A percentile compares a stretch with the other conserved stretches of the same genome.
phyloP scores from a whole-genome alignment of 1,284 basidiomycete species.

The Heterobasidion parviporum region DNA sequence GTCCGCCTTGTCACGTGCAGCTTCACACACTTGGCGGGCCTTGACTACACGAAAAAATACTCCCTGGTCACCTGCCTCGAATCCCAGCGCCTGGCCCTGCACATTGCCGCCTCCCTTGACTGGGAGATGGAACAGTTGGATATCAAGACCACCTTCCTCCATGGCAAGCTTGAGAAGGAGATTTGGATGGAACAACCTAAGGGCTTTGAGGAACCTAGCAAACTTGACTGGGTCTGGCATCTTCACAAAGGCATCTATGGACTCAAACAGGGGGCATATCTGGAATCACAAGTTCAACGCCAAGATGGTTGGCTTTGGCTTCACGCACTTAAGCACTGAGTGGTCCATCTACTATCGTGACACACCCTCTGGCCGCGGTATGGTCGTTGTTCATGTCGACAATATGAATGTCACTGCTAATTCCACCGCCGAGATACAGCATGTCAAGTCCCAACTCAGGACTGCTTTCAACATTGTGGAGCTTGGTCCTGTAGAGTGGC shows the following conservation, averaged over 20 bases:
- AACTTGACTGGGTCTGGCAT: conserved; percentile 8
- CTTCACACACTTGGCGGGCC: conserved; percentile 26
- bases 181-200: conserved; percentile 17
- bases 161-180: conserved; percentile 16
- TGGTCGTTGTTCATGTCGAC: conserved; percentile 15
- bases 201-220: conserved; percentile 11
- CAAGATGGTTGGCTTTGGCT: conserved; percentile 4
- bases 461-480: conserved; percentile 12
- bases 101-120: conserved; percentile 19
- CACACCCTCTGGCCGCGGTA: not conserved
- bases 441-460: conserved; percentile 20
- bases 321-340: conserved; percentile 1
- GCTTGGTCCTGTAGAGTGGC: conserved; percentile 15
- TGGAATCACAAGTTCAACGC: conserved; percentile 13
- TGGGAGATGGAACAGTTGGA: conserved; percentile 24
- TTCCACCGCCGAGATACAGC: conserved; percentile 9
- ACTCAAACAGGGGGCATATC: conserved; percentile 15
- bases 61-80: conserved; percentile 22
- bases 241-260: conserved; percentile 16
- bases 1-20: conserved; percentile 29
- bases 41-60: conserved; percentile 28
- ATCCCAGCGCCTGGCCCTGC: conserved; percentile 17
- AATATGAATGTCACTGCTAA: conserved; percentile 19
- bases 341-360: not conserved
- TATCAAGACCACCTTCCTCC: conserved; percentile 23